Percentiles rank a stretch among this genome's conserved stretches.
Evolutionary conservation across 2,329 filamentous ascomycete species (phyloP).

Genomic region (Huntiella abstrusa): DNA sequence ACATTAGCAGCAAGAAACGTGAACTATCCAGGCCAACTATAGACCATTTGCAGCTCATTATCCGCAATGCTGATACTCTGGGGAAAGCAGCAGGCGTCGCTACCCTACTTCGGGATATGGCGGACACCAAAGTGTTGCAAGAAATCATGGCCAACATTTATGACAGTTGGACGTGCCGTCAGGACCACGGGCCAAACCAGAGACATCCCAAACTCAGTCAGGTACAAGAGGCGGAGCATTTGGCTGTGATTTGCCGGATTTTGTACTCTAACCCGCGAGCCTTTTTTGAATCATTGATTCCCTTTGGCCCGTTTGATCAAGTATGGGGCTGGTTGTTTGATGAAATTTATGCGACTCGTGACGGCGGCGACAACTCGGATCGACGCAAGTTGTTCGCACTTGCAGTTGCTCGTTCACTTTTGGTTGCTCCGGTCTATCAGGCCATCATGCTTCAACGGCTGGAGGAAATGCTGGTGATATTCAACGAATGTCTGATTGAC

Average conservation of each 20-base stretch:
- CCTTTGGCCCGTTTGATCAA: slow-evolving; percentile 27
- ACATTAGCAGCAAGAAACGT: slow-evolving; percentile 33
- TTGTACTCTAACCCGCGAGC: slow-evolving; percentile 51
- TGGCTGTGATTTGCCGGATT: slow-evolving; percentile 63
- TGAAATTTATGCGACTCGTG: slow-evolving; percentile 52
- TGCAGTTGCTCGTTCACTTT: slow-evolving; percentile 51
- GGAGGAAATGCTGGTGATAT: slow-evolving; percentile 58
- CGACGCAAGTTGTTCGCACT: slow-evolving; percentile 55
- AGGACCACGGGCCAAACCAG: slow-evolving; percentile 64
- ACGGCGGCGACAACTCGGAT: slow-evolving; percentile 45
- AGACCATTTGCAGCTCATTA: slow-evolving; percentile 43
- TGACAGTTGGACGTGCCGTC: slow-evolving; percentile 52
- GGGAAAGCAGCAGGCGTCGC: slow-evolving; percentile 42
- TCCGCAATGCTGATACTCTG: slow-evolving; percentile 42
- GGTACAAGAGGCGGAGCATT: slow-evolving; percentile 68
- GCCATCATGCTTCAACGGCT: slow-evolving; percentile 40
- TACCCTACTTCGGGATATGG: slow-evolving; percentile 45
- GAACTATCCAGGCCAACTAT: slow-evolving; percentile 40
- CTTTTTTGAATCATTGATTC: slow-evolving; percentile 40
- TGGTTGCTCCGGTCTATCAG: slow-evolving; percentile 38
- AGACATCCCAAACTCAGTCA: slow-evolving; percentile 51
- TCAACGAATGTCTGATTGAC: slow-evolving; percentile 51
- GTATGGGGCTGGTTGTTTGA: slow-evolving; percentile 40
- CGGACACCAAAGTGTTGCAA: slow-evolving; percentile 41
- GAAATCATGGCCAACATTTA: slow-evolving; percentile 48